Evolutionary conservation across 1,284 basidiomycete species (phyloP), one percentile per base, ranked within the genome.

Genomic region (Takashimella koratensis): DNA sequence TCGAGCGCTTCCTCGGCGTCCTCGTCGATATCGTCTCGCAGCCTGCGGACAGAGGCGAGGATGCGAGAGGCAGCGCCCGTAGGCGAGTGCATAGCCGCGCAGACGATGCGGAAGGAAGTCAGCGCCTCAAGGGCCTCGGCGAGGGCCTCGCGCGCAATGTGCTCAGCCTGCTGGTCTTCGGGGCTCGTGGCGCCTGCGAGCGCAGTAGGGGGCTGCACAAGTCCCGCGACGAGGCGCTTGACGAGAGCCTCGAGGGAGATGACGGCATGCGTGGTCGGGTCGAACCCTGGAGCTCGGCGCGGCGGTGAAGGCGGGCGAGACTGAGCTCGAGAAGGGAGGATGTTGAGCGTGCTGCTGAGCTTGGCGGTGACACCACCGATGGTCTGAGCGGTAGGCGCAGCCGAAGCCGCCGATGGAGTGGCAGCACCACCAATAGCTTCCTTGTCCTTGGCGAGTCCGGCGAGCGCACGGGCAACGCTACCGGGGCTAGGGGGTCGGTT

Each of bases 51-150:
- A 51, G 65, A 45, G 47, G 46, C 52, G 19, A 59, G 53, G 16
- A 70, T 63, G 11, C 63, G 39, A 5, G 60, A 51, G 3, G 53
- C 51, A 3, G 66, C 58, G 0, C 56, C 60, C 23, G 62, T 49
- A 16, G 60, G 56, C 12, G 60, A 60, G 56, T 68, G 61, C 53
- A 76, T 64, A 3, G 71, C 70, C 1, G 65, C 51, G 1, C 70
- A 65, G 44, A 71, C 64, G 49, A 68, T 63, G n/a, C 66, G 59
- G 47, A 76, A 69, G 1, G 74, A 76, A 21, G 64, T 60, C 24
- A 77, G 52, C 2, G 75, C 75, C 59, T 77, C 76, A 23, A 73
- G 36, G 4, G 76, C 76, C 57, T 77, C 76, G 46, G 67, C 63
- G 5, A 77, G 59, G 0, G 76, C 76, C 59, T 77, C 75, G 19